Base-by-base conservation (phyloP, 257 asterid species). In the Agastache rugosa region DNA sequence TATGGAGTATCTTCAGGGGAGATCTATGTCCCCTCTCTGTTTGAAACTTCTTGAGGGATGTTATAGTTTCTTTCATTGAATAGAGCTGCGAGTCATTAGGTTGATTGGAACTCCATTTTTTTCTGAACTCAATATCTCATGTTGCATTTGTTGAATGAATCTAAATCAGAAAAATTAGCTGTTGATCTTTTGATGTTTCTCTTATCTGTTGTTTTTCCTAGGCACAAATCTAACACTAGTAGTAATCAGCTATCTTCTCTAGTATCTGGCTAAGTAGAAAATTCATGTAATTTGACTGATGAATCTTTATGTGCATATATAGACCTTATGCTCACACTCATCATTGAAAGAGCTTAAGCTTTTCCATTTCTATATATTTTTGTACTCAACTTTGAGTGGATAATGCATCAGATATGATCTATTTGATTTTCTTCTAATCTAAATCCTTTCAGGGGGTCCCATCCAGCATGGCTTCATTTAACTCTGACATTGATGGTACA, bases 401-500 rank as follows among this genome's bases (percentile, higher is more conserved):
- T 39, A 34, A 45, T 64, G 39, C 53, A 25, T 61, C 25, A 27
- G 39, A 22, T 15, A 16, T 44, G 60, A 35, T 63, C 23, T 7
- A 65, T 74, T 71, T 35, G 41, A 27, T 34, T 65, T 65, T 80
- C 8, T 55, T 20, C 60, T 65, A 19, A 63, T 62, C 74, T 64
- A 69, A 34, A 61, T 80, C 71, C 54, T 78, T 68, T 53, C 81
- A 85, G 93, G 93, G 88, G 79, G 54, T 74, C 69, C 77, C 67
- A 55, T 83, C 88, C 50, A 77, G 66, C 81, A 77, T 72, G 69
- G 78, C 83, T 81, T 78, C 82, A 50, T 83, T 62, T 56, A 79
- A 84, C 72, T 76, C 88, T 23, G 83, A 81, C 76, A 56, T 76
- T 59, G 88, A 83, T 69, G 80, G 77, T 39, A 51, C 78, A 34